Conservation (phyloP, 441 rosid genomes). For the Gossypium laxum region DNA sequence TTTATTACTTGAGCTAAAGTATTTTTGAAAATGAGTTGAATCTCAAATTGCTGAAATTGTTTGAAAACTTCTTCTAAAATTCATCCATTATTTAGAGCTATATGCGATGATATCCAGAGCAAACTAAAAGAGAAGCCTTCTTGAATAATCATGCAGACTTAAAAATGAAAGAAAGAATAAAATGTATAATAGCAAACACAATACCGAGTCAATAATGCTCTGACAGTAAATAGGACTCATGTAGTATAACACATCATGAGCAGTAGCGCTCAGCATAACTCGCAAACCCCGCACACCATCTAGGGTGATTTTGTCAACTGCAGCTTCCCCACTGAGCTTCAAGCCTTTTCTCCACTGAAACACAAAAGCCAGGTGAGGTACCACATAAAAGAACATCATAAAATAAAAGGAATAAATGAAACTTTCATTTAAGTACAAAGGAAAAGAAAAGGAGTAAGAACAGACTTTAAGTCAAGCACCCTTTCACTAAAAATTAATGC, state of each 20-base stretch:
- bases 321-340: constrained; percentile 91
- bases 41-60: background rate
- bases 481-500: background rate
- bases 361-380: constrained; percentile 12
- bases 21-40: background rate
- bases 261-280: constrained; percentile 83
- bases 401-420: background rate
- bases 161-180: constrained; percentile 2
- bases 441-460: background rate
- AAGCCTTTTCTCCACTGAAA: constrained; percentile 96
- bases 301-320: constrained; percentile 83
- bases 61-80: background rate
- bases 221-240: constrained; percentile 98
- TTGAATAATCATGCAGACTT: background rate
- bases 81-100: background rate
- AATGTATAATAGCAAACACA: constrained; percentile 10
- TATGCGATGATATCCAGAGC: background rate
- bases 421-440: background rate
- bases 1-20: background rate
- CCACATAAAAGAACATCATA: background rate
- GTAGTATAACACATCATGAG: constrained; percentile 90
- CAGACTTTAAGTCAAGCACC: background rate
- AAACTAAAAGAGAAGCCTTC: background rate
- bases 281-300: constrained; percentile 93
- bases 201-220: constrained; percentile 85